Percentiles rank a stretch among this genome's conserved stretches.
phyloP scores from a whole-genome alignment of 176 grass and related monocot species.

The Hyparrhenia diplandra region DNA sequence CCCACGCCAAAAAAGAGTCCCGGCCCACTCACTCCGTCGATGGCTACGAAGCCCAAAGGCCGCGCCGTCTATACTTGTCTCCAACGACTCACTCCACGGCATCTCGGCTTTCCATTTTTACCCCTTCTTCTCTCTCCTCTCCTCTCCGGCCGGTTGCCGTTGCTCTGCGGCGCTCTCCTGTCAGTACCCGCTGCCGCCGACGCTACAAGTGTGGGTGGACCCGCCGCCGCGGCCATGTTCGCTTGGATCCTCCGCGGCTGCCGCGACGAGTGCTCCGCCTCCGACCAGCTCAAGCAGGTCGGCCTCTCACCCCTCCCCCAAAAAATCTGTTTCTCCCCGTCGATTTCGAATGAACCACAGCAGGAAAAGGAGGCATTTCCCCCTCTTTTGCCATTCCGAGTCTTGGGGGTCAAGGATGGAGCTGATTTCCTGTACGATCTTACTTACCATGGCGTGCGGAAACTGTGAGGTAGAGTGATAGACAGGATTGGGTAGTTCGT shows the following conservation, averaged over 20 bases:
- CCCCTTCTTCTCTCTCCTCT: not conserved
- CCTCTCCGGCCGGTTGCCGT: conserved; percentile 3
- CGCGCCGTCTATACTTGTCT: not conserved
- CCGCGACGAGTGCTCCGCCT: conserved; percentile 44
- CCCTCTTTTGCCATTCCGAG: not conserved
- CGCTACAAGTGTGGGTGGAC: not conserved
- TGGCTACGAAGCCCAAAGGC: not conserved
- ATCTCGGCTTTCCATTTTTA: not conserved
- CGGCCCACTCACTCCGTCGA: not conserved
- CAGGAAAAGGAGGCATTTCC: not conserved
- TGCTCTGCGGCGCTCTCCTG: not conserved
- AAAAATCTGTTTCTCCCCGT: not conserved
- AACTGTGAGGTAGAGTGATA: not conserved
- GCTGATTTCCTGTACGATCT: not conserved
- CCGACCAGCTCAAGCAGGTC: conserved; percentile 61
- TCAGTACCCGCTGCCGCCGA: not conserved
- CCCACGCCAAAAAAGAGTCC: not conserved
- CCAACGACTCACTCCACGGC: not conserved
- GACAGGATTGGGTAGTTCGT: not conserved
- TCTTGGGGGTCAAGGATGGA: not conserved
- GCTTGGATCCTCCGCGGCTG: conserved; percentile 46
- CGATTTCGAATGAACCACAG: not conserved
- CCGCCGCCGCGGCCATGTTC: conserved; percentile 32
- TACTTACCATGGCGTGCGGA: not conserved
- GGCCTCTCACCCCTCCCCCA: not conserved